Evolutionary conservation across 495 filamentous ascomycete genomes (phyloP).

Genomic region (Jackrogersella multiformis): DNA sequence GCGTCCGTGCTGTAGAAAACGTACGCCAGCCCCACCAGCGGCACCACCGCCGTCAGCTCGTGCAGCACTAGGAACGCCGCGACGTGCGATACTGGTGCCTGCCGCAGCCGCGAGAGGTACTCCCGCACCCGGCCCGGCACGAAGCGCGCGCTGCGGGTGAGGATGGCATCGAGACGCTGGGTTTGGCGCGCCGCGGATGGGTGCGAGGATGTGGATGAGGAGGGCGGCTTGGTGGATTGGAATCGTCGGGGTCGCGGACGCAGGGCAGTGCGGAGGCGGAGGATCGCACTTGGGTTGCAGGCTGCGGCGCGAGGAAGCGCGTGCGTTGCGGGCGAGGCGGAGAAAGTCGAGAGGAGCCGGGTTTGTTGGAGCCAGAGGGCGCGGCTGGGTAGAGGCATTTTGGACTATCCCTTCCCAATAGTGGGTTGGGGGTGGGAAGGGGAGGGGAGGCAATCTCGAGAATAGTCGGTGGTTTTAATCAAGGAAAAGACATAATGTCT

Average conservation of each 20-base stretch:
- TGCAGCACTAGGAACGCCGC: conserved; percentile 89
- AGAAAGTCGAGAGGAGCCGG: conserved; percentile 1
- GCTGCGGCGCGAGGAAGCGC: neutral
- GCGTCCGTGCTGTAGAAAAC: conserved; percentile 79
- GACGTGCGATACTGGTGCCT: conserved; percentile 82
- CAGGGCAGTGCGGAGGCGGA: neutral
- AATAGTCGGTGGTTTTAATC: too few relatives aligned
- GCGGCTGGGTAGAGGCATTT: conserved; percentile 9
- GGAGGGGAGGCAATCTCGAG: too few relatives aligned
- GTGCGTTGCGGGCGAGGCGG: neutral
- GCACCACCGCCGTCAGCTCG: conserved; percentile 86
- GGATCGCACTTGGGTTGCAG: neutral
- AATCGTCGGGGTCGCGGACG: conserved; percentile 23
- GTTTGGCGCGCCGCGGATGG: conserved; percentile 19
- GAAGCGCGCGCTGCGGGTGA: conserved; percentile 63
- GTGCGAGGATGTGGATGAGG: conserved; percentile 2
- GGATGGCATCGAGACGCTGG: conserved; percentile 31
- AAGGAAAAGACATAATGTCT: too few relatives aligned
- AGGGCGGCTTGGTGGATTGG: conserved; percentile 35
- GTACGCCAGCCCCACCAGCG: conserved; percentile 76
- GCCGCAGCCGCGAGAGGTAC: conserved; percentile 72
- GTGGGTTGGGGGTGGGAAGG: too few relatives aligned
- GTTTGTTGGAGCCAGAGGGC: conserved; percentile 8
- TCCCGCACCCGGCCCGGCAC: conserved; percentile 64
- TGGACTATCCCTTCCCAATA: neutral